Evolutionary conservation across 495 filamentous ascomycete species (phyloP), one percentile per base, ranked within the genome.

Genomic region (Lasiosphaeria ovina): DNA sequence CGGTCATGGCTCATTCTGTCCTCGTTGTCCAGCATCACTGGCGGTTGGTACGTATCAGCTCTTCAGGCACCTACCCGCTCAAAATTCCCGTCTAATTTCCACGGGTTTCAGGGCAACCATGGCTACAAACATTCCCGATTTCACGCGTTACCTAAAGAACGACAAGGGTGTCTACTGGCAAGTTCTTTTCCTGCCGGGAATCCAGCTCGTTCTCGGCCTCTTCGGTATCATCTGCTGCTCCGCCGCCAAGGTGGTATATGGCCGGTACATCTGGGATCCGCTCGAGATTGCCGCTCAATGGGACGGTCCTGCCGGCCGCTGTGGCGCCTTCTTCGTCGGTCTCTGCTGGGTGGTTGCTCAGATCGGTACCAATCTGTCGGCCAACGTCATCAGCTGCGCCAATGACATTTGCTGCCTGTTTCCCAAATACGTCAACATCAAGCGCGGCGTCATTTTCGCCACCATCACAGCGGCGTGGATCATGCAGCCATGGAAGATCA

Each of bases 401-500:
- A 88, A 89, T 68, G 86, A 89, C 63, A 76, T 88, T 48, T 81
- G 78, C 47, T 80, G 79, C 9, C 76, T 89, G 0, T 80, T 79
- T 53, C 86, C 86, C 8, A 72, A 75, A 52, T 85, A 77, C 56
- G 69, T 88, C 67, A 84, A 87, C 62, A 86, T 89, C 65, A 77
- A 76, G 6, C 81, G 86, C 7, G 85, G 85, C n/a, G 82, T 85
- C 58, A 73, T 88, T 42, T 70, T 87, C 51, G 81, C 81, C 24
- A 84, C 85, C 3, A 47, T 88, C 33, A 71, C 84, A 0, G 84
- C 80, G 0, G 67, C 65, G 14, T 87, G 83, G 83, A 77, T 78
- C 54, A 80, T 87, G 59, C 83, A 85, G 6, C 83, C 84, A 9
- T 87, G 85, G 85, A 85, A 83, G 69, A 87, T 87, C 69, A 79